Conservation (phyloP, 2,329 filamentous ascomycete species). For the Geosmithia putterillii region DNA sequence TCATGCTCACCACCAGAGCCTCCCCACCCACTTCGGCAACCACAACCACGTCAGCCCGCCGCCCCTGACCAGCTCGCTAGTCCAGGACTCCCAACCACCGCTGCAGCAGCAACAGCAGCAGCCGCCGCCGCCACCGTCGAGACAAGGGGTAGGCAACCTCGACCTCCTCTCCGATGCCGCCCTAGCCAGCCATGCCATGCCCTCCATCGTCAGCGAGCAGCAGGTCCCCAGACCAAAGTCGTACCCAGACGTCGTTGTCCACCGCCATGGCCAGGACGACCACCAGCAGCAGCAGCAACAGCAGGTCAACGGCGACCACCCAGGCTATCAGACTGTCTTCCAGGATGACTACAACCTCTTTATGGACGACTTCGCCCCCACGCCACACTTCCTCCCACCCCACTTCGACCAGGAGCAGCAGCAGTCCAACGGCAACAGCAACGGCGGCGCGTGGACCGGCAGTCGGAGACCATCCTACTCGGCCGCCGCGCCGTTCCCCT, state of each 20-base stretch:
- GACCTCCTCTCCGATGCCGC: constrained; percentile 49
- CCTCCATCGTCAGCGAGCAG: constrained; percentile 29
- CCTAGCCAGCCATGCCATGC: constrained; percentile 34
- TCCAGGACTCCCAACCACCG: constrained; percentile 35
- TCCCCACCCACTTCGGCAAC: neutral
- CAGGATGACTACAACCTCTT: constrained; percentile 49
- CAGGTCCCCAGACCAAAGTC: constrained; percentile 32
- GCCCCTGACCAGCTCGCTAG: constrained; percentile 23
- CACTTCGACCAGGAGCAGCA: constrained; percentile 41
- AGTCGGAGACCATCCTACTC: constrained; percentile 19
- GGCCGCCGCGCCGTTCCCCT: constrained; percentile 38
- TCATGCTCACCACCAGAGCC: neutral
- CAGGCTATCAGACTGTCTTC: constrained; percentile 18
- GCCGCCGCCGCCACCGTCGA: constrained; percentile 23
- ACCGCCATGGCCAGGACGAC: constrained; percentile 29
- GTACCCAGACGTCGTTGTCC: constrained; percentile 15
- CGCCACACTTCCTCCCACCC: constrained; percentile 42
- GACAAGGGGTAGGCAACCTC: constrained; percentile 40
- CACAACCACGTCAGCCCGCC: too few relatives aligned
- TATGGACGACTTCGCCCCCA: constrained; percentile 41
- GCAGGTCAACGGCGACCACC: constrained; percentile 11
- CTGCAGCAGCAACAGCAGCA: neutral
- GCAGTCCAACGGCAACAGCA: neutral
- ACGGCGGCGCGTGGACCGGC: too few relatives aligned
- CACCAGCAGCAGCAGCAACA: constrained; percentile 36